Percentiles rank a stretch among this genome's conserved stretches.
Evolutionary conservation across 192 early-diverging fungal genomes (phyloP).

Genomic region (Lobosporangium transversale): DNA sequence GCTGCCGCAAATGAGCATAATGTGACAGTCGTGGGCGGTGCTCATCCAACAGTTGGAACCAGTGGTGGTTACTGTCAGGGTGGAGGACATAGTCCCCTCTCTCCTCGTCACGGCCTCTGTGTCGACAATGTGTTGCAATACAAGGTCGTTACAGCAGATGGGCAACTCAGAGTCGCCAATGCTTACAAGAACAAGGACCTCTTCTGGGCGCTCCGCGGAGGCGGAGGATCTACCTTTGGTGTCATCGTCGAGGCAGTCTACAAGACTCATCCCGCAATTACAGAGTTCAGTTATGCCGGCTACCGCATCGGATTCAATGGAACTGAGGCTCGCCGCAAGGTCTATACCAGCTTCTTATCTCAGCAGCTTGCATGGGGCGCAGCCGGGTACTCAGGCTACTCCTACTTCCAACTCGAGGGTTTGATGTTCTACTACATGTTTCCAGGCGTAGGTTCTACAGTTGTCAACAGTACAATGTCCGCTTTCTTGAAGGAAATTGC

Average conservation of each 20-base stretch:
- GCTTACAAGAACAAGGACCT: constrained; percentile 56
- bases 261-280: constrained; percentile 18
- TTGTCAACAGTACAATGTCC: background rate
- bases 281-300: constrained; percentile 7
- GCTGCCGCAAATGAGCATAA: constrained; percentile 47
- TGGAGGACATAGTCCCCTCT: constrained; percentile 62
- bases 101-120: constrained; percentile 58
- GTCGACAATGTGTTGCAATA: constrained; percentile 65
- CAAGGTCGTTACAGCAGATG: constrained; percentile 62
- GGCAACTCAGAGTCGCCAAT: constrained; percentile 52
- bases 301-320: background rate
- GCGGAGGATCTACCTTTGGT: constrained; percentile 54
- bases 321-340: constrained; percentile 3
- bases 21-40: constrained; percentile 45
- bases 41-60: constrained; percentile 49
- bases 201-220: constrained; percentile 71
- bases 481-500: constrained; percentile 5
- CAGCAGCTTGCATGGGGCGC: constrained; percentile 19
- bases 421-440: constrained; percentile 6
- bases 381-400: constrained; percentile 34
- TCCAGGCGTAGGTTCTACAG: background rate
- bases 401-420: background rate
- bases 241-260: constrained; percentile 42
- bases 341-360: constrained; percentile 7
- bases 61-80: constrained; percentile 50